phyloP scores from a whole-genome alignment of 179 eudicot genomes.

The Spinacia oleracea region DNA sequence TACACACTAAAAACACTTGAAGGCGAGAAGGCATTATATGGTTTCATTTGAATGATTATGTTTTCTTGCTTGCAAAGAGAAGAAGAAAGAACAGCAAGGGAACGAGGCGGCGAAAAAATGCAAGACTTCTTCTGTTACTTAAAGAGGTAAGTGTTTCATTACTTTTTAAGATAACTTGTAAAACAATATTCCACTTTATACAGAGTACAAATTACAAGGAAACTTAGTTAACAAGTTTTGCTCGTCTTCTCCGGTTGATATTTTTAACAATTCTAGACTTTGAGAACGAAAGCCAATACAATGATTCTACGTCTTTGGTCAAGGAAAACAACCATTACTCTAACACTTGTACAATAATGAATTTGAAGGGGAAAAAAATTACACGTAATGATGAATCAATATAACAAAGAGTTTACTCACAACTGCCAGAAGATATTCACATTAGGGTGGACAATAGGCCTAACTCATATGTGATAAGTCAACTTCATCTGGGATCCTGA shows the following conservation, averaged over 20 bases:
- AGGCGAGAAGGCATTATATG: too few species aligned
- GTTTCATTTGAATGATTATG: too few species aligned
- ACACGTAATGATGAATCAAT: neutral
- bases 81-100: too few species aligned
- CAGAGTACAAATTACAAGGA: neutral
- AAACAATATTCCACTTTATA: neutral
- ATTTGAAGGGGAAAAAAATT: too few species aligned
- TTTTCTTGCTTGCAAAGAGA: too few species aligned
- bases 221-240: too few species aligned
- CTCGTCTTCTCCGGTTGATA: neutral
- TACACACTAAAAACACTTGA: too few species aligned
- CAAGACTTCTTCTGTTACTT: too few species aligned
- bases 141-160: too few species aligned
- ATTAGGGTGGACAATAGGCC: neutral
- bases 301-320: neutral
- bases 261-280: neutral
- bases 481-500: constrained; percentile 71
- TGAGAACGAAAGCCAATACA: neutral
- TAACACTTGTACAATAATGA: neutral
- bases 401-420: neutral
- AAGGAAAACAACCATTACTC: neutral
- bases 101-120: too few species aligned
- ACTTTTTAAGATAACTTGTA: neutral
- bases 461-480: constrained; percentile 66
- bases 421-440: neutral